phyloP scores from a whole-genome alignment of 2,329 filamentous ascomycete genomes.

The Paecilomyces variotii region DNA sequence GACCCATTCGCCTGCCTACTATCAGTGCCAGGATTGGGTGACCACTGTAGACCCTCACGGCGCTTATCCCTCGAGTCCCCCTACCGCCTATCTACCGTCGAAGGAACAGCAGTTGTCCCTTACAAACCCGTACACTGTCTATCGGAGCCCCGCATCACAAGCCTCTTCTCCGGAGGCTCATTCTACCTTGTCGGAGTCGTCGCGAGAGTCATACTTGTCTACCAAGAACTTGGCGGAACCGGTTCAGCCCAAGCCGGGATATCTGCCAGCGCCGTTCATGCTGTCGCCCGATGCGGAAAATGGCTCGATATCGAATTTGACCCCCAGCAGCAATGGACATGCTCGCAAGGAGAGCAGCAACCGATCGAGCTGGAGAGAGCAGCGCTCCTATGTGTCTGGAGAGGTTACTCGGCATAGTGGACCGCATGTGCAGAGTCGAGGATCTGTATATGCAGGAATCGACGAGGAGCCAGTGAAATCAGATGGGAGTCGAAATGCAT shows the following conservation, averaged over 20 bases:
- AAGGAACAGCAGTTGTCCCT: not conserved
- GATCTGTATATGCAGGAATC: constrained; percentile 5
- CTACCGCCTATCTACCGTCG: not conserved
- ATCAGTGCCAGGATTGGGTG: constrained; percentile 12
- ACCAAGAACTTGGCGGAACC: constrained; percentile 8
- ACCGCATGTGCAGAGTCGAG: constrained; percentile 19
- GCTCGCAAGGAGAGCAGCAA: constrained; percentile 22
- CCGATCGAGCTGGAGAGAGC: constrained; percentile 24
- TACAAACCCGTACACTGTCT: not conserved
- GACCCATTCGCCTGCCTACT: constrained; percentile 28
- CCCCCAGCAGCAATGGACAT: constrained; percentile 18
- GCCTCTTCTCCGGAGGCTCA: constrained; percentile 10
- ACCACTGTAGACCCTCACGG: not conserved
- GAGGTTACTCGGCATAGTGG: constrained; percentile 17
- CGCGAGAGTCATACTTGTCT: constrained; percentile 12
- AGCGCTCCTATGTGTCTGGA: constrained; percentile 27
- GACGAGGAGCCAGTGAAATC: constrained; percentile 14
- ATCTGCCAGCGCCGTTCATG: constrained; percentile 14
- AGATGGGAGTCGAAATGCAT: constrained; percentile 31
- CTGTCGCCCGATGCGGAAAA: constrained; percentile 15
- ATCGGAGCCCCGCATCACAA: constrained; percentile 1
- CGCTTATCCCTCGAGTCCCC: constrained; percentile 8
- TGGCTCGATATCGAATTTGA: constrained; percentile 14
- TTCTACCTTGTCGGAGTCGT: constrained; percentile 16
- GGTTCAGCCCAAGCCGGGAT: not conserved